A percentile compares a stretch with the other conserved stretches of the same genome.
These are phyloP conservation scores for Saccharomyces hybrid DNA, from an alignment of 1,139 yeast species.

Conservation along the genomic window DNA sequence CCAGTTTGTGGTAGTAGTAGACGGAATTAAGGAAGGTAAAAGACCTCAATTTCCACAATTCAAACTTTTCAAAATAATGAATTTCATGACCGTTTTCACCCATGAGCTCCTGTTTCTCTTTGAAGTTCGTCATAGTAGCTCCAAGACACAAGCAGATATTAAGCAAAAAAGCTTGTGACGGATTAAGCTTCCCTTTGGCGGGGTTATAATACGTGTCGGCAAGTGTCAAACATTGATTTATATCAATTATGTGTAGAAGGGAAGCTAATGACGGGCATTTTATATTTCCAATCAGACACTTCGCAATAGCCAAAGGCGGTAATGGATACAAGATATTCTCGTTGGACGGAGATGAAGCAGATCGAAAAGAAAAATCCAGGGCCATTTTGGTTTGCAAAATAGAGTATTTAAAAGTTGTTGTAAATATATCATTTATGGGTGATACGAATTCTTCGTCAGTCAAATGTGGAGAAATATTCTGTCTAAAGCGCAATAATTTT, in stretches of 20 bases:
- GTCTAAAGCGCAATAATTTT: constrained; percentile 1
- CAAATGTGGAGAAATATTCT: not conserved
- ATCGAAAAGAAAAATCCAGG: constrained; percentile 17
- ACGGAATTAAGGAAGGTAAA: constrained; percentile 19
- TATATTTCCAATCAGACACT: constrained; percentile 17
- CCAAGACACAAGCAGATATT: constrained; percentile 21
- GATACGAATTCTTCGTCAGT: constrained; percentile 9
- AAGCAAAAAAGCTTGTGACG: constrained; percentile 22
- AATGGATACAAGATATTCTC: not conserved
- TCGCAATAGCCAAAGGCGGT: constrained; percentile 5
- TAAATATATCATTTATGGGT: constrained; percentile 14
- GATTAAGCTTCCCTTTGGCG: constrained; percentile 11
- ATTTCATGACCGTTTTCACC: constrained; percentile 7
- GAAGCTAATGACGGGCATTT: constrained; percentile 12
- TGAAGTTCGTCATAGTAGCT: constrained; percentile 12
- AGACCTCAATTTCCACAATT: not conserved
- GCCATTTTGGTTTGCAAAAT: constrained; percentile 16
- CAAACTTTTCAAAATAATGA: constrained; percentile 5
- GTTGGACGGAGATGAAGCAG: constrained; percentile 16
- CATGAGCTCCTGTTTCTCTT: not conserved
- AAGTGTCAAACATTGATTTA: constrained; percentile 13
- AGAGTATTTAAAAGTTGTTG: constrained; percentile 17
- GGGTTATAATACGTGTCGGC: constrained; percentile 15
- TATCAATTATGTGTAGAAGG: constrained; percentile 14
- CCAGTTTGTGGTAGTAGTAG: constrained; percentile 23